Base-by-base conservation (phyloP, 148 eudicot genomes). In the Vaccinium darrowii region DNA sequence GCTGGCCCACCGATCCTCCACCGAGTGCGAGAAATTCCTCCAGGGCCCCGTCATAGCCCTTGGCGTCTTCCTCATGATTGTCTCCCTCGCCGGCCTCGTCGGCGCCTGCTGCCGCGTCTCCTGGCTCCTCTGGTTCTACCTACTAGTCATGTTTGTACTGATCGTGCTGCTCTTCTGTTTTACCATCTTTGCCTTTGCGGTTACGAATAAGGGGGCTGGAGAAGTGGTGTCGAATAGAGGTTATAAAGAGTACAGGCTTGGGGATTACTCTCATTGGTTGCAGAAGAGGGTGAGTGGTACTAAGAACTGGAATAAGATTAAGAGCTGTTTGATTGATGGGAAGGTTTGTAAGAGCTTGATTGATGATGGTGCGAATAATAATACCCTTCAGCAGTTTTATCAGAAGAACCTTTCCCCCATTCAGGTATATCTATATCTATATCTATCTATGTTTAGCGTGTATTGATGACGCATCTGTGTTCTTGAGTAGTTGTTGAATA, bases 231-330 rank as follows among this genome's bases (percentile, higher is more conserved):
- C 94, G 4, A 90, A 87, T 0, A 89, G 69, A 76, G 99, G 99
- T 50, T 95, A 97, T 75, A 97, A 95, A 90, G 94, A 93, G 88
- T 95, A 97, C 53, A 85, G 76, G 81, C 88, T 95, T 15, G 98
- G 98, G 13, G 99, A 97, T 86, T 97, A 95, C 77, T 95, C 98
- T 0, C 84, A 91, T 78, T 97, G 99, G 99, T 74, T 97, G 89
- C 98, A 91, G 87, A 97, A 95, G 43, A 87, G 99, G 76, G 99
- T 97, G 3, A 89, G 39, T 4, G 79, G 72, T 82, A n/a, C 73
- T 12, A 91, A 92, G 87, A 91, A 95, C 52, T 97, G 99, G 99
- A 85, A 85, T 21, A 85, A 81, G 84, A 92, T 97, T 69, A 88
- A 18, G 90, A 95, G 95, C 82, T 97, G 98, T 88, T 91, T 97